A percentile compares a stretch with the other conserved stretches of the same genome.
Evolutionary conservation across 352 stramenopile species (phyloP).

Genomic region (Phytophthora cactorum): DNA sequence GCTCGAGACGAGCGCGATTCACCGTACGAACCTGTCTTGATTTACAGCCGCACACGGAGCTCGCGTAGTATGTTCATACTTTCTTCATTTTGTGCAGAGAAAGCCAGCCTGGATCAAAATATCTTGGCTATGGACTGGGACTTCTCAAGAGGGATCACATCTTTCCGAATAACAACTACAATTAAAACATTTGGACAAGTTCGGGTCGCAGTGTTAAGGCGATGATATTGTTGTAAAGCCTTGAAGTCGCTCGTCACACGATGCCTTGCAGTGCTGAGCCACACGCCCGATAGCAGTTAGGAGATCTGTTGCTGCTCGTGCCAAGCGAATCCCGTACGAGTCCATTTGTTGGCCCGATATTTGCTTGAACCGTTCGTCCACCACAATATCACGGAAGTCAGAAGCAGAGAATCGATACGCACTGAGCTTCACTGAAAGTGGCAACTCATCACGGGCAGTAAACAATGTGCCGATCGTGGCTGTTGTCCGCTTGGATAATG

Average conservation of each 20-base stretch:
- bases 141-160: constrained; percentile 83
- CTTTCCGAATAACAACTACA: constrained; percentile 45
- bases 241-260: constrained; percentile 36
- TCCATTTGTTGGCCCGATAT: constrained; percentile 20
- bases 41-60: background rate
- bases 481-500: constrained; percentile 33
- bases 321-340: constrained; percentile 60
- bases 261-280: constrained; percentile 44
- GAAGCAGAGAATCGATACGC: constrained; percentile 25
- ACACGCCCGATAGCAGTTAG: constrained; percentile 56
- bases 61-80: constrained; percentile 9
- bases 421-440: constrained; percentile 16
- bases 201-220: background rate
- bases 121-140: constrained; percentile 74
- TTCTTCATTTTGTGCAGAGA: constrained; percentile 38
- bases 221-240: constrained; percentile 16
- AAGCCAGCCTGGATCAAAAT: constrained; percentile 65
- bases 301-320: constrained; percentile 53
- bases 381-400: constrained; percentile 29
- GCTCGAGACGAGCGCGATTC: constrained; percentile 28
- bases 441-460: constrained; percentile 2
- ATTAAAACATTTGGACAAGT: constrained; percentile 10
- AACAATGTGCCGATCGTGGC: constrained; percentile 24
- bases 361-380: constrained; percentile 17
- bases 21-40: constrained; percentile 22